phyloP scores from a whole-genome alignment of 73 alveolate species.

The Paramecium primaurelia region DNA sequence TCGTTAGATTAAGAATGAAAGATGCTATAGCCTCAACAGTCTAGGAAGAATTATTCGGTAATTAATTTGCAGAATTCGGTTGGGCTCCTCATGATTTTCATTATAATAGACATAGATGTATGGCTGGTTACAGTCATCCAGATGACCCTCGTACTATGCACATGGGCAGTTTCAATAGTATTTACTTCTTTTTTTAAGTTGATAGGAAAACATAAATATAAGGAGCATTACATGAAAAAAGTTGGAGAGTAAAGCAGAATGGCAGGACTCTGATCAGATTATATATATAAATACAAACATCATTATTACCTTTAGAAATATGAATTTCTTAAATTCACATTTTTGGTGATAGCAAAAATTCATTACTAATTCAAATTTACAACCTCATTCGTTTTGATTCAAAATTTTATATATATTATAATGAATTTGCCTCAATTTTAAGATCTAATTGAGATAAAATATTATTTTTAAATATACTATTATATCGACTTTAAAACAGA shows the following conservation, averaged over 20 bases:
- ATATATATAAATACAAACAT: neutral
- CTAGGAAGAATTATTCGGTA: constrained; percentile 57
- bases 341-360: neutral
- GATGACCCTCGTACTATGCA: constrained; percentile 64
- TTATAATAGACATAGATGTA: constrained; percentile 48
- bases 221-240: constrained; percentile 53
- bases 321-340: neutral
- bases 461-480: no score
- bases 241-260: constrained; percentile 48
- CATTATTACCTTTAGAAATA: neutral
- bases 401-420: no score
- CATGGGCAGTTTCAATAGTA: constrained; percentile 53
- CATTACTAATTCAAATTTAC: neutral
- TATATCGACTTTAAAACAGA: neutral
- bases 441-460: neutral
- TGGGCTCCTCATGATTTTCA: constrained; percentile 64
- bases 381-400: neutral
- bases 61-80: constrained; percentile 49
- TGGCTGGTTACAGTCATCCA: constrained; percentile 55
- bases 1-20: constrained; percentile 58
- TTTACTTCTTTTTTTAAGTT: neutral
- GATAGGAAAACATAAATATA: constrained; percentile 55
- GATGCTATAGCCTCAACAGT: constrained; percentile 62
- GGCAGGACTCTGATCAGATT: neutral
- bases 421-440: neutral